phyloP scores from a whole-genome alignment of 257 asterid genomes.

The Ilex asprella region DNA sequence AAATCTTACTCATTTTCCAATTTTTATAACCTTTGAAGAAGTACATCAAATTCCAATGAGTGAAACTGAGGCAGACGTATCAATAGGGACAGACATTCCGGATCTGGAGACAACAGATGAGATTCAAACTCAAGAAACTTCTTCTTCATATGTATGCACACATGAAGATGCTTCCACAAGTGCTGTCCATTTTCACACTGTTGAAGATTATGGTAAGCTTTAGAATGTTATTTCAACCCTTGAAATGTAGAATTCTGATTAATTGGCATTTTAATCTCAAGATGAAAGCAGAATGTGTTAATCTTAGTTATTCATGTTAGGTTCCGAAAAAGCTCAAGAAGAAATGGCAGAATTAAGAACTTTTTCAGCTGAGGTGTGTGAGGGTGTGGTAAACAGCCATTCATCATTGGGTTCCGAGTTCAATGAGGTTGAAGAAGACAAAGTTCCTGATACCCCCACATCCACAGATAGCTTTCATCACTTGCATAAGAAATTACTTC shows the following conservation, averaged over 20 bases:
- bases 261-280: not conserved
- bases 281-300: not conserved
- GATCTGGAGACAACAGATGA: constrained; percentile 68
- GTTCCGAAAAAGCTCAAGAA: constrained; percentile 33
- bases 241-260: not conserved
- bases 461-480: constrained; percentile 50
- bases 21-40: constrained; percentile 54
- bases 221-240: not conserved
- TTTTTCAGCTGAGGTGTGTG: constrained; percentile 32
- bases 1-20: constrained; percentile 15
- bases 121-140: constrained; percentile 32
- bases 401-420: constrained; percentile 28
- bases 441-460: constrained; percentile 75
- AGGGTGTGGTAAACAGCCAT: constrained; percentile 15
- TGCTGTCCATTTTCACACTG: constrained; percentile 19
- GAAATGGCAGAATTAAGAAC: constrained; percentile 30
- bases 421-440: constrained; percentile 61
- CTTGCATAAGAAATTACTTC: constrained; percentile 52
- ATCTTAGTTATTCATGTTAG: constrained; percentile 20
- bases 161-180: constrained; percentile 35
- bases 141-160: constrained; percentile 23
- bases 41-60: constrained; percentile 29
- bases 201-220: constrained; percentile 43
- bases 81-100: constrained; percentile 94
- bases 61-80: constrained; percentile 86